Base-by-base conservation (phyloP, 176 grass and related monocot species). In the Puya raimondii region DNA sequence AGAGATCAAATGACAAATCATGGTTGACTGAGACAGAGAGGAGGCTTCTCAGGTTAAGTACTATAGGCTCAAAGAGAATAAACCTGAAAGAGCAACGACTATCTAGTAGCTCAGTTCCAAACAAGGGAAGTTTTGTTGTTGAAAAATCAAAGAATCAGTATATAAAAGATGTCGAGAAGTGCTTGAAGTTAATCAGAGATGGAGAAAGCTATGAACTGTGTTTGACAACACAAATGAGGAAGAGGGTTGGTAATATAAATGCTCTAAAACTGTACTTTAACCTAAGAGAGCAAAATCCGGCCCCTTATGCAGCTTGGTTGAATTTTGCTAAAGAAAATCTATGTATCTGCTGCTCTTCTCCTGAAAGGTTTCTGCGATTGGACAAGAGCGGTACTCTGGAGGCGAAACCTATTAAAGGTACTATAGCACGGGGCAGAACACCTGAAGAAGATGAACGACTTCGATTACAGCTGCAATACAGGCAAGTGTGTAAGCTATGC, bases 331-430 rank as follows among this genome's bases (percentile, higher is more conserved):
- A 86, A 64, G 80, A 93, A 74, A 85, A 77, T 64, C 33, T 99
- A 82, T 85, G 80, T 74, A 89, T 99, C 77, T 93, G 87, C 72
- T 99, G 89, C 73, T 93, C 89, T 75, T 99, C 87, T 71, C 94
- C 94, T 29, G 94, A 99, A 77, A 81, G 94, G 51, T 99, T 99
- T 83, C 76, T 99, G 70, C 78, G 70, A 56, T 81, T 99, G 49
- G 87, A 93, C 70, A 73, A 21, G 58, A 67, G 80, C 12, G 76
- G 66, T 81, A 47, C 88, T 70, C 78, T 99, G 49, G 94, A 99
- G 76, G 94, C 94, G 49, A 99, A 99, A 72, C 94, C 89, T n/a
- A 99, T 99, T 63, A 99, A 93, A 76, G 94, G 94, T 68, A 99
- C 89, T 26, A 85, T 93, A 86, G 76, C 94, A 71, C 89, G 89